Evolutionary conservation across 257 asterid species (phyloP).

Genomic region (Petrea volubilis): DNA sequence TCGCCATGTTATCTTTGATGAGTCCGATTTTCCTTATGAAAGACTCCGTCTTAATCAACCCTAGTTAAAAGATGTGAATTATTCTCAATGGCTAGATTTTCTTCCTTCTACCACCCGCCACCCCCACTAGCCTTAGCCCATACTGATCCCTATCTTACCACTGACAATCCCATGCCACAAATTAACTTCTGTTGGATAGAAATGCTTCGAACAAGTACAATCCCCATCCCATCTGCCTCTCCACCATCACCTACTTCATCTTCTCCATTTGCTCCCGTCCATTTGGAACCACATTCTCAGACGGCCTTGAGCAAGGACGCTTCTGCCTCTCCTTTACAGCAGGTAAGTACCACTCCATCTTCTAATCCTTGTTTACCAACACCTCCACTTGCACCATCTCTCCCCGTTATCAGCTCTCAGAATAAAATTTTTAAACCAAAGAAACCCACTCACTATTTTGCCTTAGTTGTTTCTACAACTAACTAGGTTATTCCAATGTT

Average conservation of each 20-base stretch:
- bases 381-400: neutral
- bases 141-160: neutral
- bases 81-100: neutral
- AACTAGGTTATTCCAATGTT: neutral
- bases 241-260: neutral
- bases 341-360: neutral
- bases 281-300: neutral
- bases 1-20: neutral
- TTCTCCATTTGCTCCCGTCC: neutral
- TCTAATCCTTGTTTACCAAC: neutral
- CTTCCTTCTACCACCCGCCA: neutral
- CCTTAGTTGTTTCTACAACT: neutral
- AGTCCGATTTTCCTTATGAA: neutral
- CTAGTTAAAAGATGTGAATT: neutral
- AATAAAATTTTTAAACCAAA: neutral
- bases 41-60: neutral
- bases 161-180: neutral
- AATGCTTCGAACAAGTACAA: neutral
- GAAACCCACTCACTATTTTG: neutral
- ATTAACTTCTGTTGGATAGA: neutral
- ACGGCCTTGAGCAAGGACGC: neutral
- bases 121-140: neutral
- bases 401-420: neutral
- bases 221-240: neutral
- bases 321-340: neutral